These are phyloP conservation scores for Apiotrichum veenhuisii DNA, from an alignment of 1,284 basidiomycete species.

Conservation along the genomic window DNA sequence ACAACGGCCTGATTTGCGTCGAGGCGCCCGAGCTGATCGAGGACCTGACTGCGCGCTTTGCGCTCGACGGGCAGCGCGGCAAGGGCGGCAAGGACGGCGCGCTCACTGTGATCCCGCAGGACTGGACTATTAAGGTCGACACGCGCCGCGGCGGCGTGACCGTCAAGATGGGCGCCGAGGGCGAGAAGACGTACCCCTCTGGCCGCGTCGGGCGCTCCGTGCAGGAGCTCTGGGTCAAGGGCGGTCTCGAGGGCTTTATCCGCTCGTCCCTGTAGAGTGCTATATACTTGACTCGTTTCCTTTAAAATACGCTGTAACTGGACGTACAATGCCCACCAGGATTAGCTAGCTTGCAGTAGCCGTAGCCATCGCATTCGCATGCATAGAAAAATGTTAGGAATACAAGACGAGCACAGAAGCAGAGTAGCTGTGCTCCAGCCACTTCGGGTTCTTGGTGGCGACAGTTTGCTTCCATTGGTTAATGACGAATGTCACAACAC, in stretches of 20 bases:
- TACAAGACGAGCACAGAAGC: no score
- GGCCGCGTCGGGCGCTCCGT: conserved; percentile 81
- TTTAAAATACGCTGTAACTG: no score
- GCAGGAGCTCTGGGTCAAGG: conserved; percentile 70
- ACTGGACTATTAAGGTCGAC: conserved; percentile 62
- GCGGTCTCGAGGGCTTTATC: conserved; percentile 55
- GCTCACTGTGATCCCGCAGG: conserved; percentile 67
- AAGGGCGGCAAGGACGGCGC: conserved; percentile 72
- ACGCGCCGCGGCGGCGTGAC: conserved; percentile 66
- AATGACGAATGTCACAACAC: no score
- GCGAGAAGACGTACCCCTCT: conserved; percentile 61
- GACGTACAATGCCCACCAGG: no score
- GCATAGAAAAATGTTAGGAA: no score
- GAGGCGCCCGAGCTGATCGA: conserved; percentile 85
- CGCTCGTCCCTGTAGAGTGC: conserved; percentile 49
- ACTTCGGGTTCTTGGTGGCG: no score
- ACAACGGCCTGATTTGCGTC: conserved; percentile 94
- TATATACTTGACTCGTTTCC: background rate
- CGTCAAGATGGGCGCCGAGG: conserved; percentile 52
- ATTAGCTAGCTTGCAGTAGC: no score
- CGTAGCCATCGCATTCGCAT: no score
- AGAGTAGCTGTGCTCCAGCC: no score
- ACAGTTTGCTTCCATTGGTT: no score
- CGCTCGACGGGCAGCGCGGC: conserved; percentile 67
- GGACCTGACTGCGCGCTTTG: conserved; percentile 73